These are phyloP conservation scores for Lactifluus rugatus DNA, from an alignment of 768 basidiomycete species.

Conservation along the genomic window DNA sequence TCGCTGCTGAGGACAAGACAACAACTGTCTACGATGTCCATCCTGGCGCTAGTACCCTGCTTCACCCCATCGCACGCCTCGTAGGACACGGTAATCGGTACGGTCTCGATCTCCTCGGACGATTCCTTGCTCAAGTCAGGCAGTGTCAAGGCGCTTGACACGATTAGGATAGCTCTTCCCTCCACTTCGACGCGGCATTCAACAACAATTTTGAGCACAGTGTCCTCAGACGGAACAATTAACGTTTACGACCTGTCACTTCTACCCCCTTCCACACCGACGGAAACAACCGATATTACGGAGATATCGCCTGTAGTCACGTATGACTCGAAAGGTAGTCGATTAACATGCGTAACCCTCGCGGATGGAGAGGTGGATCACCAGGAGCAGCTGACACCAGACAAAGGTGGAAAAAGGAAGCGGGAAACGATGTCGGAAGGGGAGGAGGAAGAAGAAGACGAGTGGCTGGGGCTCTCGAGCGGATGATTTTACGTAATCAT, in stretches of 20 bases:
- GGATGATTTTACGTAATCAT: not conserved
- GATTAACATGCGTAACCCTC: slow-evolving; percentile 65
- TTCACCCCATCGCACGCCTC: slow-evolving; percentile 59
- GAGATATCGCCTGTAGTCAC: slow-evolving; percentile 47
- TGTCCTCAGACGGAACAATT: slow-evolving; percentile 85
- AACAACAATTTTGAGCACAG: slow-evolving; percentile 62
- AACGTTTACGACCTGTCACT: slow-evolving; percentile 64
- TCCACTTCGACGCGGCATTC: slow-evolving; percentile 25
- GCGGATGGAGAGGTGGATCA: slow-evolving; percentile 36
- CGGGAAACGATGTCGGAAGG: slow-evolving; percentile 30
- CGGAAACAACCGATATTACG: slow-evolving; percentile 18
- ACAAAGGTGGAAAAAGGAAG: slow-evolving; percentile 25
- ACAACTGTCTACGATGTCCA: slow-evolving; percentile 65
- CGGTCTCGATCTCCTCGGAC: slow-evolving; percentile 20
- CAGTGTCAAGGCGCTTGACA: slow-evolving; percentile 77
- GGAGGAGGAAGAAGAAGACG: slow-evolving; percentile 24
- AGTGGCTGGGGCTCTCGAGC: slow-evolving; percentile 3
- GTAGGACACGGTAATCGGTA: slow-evolving; percentile 84
- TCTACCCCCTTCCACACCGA: slow-evolving; percentile 23
- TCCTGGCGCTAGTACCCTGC: slow-evolving; percentile 34
- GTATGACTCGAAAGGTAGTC: slow-evolving; percentile 80
- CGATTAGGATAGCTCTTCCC: slow-evolving; percentile 51
- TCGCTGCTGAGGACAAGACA: slow-evolving; percentile 85
- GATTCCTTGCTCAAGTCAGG: slow-evolving; percentile 3
- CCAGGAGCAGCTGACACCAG: slow-evolving; percentile 20